Conservation (phyloP, 2,329 filamentous ascomycete genomes). For the Microdochium trichocladiopsis region DNA sequence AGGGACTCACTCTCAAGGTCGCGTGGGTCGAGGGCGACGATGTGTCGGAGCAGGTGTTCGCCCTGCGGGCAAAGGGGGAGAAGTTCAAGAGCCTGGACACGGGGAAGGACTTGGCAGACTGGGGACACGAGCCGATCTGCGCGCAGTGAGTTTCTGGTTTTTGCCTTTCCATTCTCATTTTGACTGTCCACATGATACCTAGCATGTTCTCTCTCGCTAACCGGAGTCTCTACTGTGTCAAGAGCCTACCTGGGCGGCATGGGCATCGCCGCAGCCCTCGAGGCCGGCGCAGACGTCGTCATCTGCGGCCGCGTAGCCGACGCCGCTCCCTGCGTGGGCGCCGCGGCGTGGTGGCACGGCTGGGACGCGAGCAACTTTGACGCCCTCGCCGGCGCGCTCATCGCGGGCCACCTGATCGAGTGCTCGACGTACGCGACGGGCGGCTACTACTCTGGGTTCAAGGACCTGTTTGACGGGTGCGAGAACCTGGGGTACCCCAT, state of each 20-base stretch:
- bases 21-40: slow-evolving; percentile 25
- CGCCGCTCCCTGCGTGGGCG: slow-evolving; percentile 10
- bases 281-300: slow-evolving; percentile 12
- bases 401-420: slow-evolving; percentile 15
- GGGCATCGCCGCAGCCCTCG: slow-evolving; percentile 7
- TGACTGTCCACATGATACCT: background rate
- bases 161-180: background rate
- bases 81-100: background rate
- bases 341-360: slow-evolving; percentile 11
- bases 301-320: slow-evolving; percentile 13
- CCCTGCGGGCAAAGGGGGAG: background rate
- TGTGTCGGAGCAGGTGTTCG: slow-evolving; percentile 10
- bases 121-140: slow-evolving; percentile 14
- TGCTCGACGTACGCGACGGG: slow-evolving; percentile 18
- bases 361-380: slow-evolving; percentile 10
- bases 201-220: too few relatives aligned
- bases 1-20: slow-evolving; percentile 18
- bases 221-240: too few relatives aligned
- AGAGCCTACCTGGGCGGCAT: slow-evolving; percentile 29
- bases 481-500: slow-evolving; percentile 16
- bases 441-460: slow-evolving; percentile 20
- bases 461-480: slow-evolving; percentile 8
- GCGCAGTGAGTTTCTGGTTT: slow-evolving; percentile 1
- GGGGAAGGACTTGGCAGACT: slow-evolving; percentile 10
- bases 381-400: slow-evolving; percentile 10